phyloP scores from a whole-genome alignment of 768 basidiomycete species.

The Termitomyces sp. region DNA sequence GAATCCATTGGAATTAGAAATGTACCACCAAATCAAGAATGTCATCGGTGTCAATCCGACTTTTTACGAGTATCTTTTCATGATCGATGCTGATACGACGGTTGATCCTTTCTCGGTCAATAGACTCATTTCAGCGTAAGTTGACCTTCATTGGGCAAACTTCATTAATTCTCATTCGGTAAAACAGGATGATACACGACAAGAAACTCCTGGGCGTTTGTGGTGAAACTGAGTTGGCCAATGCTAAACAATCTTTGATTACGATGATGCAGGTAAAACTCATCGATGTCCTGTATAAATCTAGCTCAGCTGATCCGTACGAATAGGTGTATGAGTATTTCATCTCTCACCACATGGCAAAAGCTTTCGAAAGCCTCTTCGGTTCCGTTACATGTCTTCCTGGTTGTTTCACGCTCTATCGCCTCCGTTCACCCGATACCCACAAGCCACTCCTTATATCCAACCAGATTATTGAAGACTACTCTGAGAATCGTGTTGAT shows the following conservation, averaged over 20 bases:
- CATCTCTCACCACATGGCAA: constrained; percentile 98
- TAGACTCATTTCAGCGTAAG: constrained; percentile 88
- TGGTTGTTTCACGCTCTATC: constrained; percentile 98
- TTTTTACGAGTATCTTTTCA: constrained; percentile 96
- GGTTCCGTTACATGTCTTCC: constrained; percentile 98
- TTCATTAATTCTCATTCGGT: neutral
- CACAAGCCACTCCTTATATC: constrained; percentile 93
- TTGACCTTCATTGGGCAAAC: constrained; percentile 14
- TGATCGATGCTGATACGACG: constrained; percentile 92
- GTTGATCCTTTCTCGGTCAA: constrained; percentile 87
- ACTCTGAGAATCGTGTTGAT: constrained; percentile 94
- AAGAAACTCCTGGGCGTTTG: constrained; percentile 92
- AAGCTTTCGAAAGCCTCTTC: constrained; percentile 95
- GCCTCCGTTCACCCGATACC: constrained; percentile 89
- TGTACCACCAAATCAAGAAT: constrained; percentile 99
- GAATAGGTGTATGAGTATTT: constrained; percentile 94
- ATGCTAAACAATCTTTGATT: constrained; percentile 90
- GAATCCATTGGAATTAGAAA: constrained; percentile 96
- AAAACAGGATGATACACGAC: constrained; percentile 90
- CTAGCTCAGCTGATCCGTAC: neutral
- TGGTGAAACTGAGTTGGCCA: constrained; percentile 90
- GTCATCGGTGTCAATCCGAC: constrained; percentile 98
- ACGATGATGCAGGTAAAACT: constrained; percentile 88
- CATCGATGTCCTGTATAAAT: neutral
- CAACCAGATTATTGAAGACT: constrained; percentile 86